Evolutionary conservation across 805 yeast species (phyloP).

Genomic region (Lipomyces yamadae): DNA sequence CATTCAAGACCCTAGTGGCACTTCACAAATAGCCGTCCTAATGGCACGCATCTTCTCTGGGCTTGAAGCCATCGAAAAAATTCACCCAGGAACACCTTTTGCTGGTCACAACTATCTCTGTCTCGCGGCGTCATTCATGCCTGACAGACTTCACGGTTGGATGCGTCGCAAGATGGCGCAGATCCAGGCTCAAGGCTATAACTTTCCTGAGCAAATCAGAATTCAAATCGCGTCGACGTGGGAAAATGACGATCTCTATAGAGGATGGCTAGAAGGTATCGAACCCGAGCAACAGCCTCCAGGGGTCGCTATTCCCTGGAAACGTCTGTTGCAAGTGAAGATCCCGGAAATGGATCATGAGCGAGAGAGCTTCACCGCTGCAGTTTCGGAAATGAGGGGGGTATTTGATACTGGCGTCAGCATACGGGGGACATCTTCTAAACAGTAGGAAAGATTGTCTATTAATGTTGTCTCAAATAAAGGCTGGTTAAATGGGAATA

Average conservation of each 20-base stretch:
- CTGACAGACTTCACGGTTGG: constrained; percentile 28
- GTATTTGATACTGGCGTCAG: constrained; percentile 22
- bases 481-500: neutral
- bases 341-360: constrained; percentile 18
- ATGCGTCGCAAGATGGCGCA: constrained; percentile 32
- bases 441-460: neutral
- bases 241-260: constrained; percentile 26
- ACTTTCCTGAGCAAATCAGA: constrained; percentile 33
- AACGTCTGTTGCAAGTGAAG: constrained; percentile 27
- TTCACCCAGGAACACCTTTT: constrained; percentile 26
- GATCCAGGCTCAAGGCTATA: constrained; percentile 30
- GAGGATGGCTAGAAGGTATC: constrained; percentile 34
- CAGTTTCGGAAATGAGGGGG: constrained; percentile 29
- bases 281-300: constrained; percentile 21
- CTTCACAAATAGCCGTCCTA: constrained; percentile 23
- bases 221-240: constrained; percentile 28
- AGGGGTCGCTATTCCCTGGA: constrained; percentile 32
- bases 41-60: constrained; percentile 29
- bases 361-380: constrained; percentile 14
- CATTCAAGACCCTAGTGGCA: constrained; percentile 15
- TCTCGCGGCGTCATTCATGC: constrained; percentile 29
- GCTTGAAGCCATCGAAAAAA: constrained; percentile 22
- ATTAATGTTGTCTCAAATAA: neutral
- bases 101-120: constrained; percentile 31
- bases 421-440: neutral